Evolutionary conservation across 345 rosid species (phyloP).

Genomic region (Isatis tinctoria): DNA sequence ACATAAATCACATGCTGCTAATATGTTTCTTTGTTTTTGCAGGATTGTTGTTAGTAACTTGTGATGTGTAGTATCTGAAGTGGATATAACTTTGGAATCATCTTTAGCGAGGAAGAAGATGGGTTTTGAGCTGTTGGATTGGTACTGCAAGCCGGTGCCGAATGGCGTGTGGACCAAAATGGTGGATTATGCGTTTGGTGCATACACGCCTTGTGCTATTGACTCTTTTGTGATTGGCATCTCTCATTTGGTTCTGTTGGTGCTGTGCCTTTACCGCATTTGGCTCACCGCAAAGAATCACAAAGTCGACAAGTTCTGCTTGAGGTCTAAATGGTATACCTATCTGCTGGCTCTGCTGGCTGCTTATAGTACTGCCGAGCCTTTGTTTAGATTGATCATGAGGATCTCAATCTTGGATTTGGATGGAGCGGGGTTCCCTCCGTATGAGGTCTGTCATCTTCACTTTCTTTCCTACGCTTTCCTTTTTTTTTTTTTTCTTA

Average conservation of each 20-base stretch:
- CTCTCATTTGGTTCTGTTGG: constrained; percentile 64
- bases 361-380: constrained; percentile 67
- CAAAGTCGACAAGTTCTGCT: constrained; percentile 56
- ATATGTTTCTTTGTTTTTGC: neutral
- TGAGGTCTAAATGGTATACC: constrained; percentile 73
- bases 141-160: constrained; percentile 80
- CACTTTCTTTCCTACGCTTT: neutral
- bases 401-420: constrained; percentile 74
- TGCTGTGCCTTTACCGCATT: constrained; percentile 65
- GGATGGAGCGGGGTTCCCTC: constrained; percentile 77
- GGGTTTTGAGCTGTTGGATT: constrained; percentile 63
- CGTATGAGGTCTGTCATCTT: constrained; percentile 65
- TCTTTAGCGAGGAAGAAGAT: constrained; percentile 27
- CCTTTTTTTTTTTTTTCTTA: neutral
- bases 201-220: constrained; percentile 91
- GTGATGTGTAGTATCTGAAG: constrained; percentile 15
- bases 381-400: constrained; percentile 85
- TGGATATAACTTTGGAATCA: neutral
- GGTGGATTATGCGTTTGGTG: constrained; percentile 90
- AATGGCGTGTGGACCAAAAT: constrained; percentile 73
- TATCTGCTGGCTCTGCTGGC: constrained; percentile 70
- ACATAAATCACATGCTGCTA: neutral
- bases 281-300: constrained; percentile 72
- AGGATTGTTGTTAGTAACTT: constrained; percentile 9
- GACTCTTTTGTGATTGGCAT: constrained; percentile 64